phyloP scores from a whole-genome alignment of 2,329 filamentous ascomycete genomes.

The Alternaria ethzedia region DNA sequence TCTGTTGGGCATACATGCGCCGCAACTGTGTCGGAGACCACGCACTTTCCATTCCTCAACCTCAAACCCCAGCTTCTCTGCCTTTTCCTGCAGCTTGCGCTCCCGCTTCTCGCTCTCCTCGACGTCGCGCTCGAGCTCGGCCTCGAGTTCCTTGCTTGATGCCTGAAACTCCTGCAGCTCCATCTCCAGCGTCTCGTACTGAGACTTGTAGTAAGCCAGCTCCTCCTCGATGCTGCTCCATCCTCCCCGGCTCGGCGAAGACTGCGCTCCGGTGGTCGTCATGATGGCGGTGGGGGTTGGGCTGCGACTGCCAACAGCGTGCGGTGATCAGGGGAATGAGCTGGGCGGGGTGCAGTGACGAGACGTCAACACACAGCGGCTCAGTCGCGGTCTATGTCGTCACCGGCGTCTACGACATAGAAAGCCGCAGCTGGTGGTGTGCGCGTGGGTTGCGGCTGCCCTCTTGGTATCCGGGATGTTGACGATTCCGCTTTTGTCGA shows the following conservation, averaged over 20 bases:
- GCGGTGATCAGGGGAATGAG: constrained; percentile 34
- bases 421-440: constrained; percentile 7
- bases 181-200: constrained; percentile 90
- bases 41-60: constrained; percentile 98
- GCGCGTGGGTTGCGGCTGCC: constrained; percentile 28
- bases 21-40: neutral
- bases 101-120: constrained; percentile 95
- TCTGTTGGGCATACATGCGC: neutral
- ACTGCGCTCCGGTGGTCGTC: constrained; percentile 20
- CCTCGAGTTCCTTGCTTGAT: constrained; percentile 91
- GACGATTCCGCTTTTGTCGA: constrained; percentile 22
- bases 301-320: constrained; percentile 19
- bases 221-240: constrained; percentile 68
- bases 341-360: constrained; percentile 24
- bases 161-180: constrained; percentile 94
- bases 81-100: constrained; percentile 82
- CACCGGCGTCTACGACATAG: constrained; percentile 9
- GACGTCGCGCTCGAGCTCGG: constrained; percentile 93
- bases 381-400: neutral
- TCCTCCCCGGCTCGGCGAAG: constrained; percentile 40
- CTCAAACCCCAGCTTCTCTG: constrained; percentile 83
- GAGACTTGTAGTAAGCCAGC: constrained; percentile 91
- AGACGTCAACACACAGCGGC: constrained; percentile 11
- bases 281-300: constrained; percentile 40
- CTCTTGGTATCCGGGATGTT: constrained; percentile 12